A percentile compares a stretch with the other conserved stretches of the same genome.
phyloP scores from a whole-genome alignment of 495 filamentous ascomycete species.

The Podospora conica region DNA sequence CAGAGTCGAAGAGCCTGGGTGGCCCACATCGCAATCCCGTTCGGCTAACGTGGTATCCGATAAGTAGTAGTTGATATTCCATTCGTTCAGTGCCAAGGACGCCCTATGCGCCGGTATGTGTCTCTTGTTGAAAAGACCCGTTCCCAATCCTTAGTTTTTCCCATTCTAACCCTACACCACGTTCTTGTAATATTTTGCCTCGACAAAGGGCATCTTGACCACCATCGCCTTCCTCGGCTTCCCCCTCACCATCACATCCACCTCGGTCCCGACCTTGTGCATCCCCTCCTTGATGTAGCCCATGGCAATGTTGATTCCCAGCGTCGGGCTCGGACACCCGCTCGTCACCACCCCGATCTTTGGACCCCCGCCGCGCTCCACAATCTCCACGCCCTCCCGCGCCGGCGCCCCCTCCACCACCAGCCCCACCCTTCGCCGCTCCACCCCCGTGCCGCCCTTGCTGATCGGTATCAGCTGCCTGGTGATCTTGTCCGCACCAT shows the following conservation, averaged over 20 bases:
- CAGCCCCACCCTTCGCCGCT: slow-evolving; percentile 71
- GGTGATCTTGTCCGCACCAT: slow-evolving; percentile 68
- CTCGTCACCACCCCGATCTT: slow-evolving; percentile 68
- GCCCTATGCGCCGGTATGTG: not conserved
- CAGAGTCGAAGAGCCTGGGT: too few relatives aligned
- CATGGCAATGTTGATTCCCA: slow-evolving; percentile 92
- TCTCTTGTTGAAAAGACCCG: not conserved
- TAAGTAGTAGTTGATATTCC: not conserved
- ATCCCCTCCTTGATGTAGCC: slow-evolving; percentile 78
- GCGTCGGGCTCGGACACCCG: slow-evolving; percentile 79
- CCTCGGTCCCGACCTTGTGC: slow-evolving; percentile 82
- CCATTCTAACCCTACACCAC: not conserved
- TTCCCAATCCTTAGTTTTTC: not conserved
- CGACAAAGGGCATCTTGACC: slow-evolving; percentile 90
- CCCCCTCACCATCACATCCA: slow-evolving; percentile 74
- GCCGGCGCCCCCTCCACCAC: slow-evolving; percentile 82
- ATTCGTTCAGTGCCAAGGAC: not conserved
- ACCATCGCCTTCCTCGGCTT: slow-evolving; percentile 74
- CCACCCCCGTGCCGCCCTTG: slow-evolving; percentile 60
- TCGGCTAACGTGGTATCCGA: not conserved
- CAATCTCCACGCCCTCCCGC: slow-evolving; percentile 78
- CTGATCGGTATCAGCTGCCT: slow-evolving; percentile 61
- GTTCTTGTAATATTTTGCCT: slow-evolving; percentile 64
- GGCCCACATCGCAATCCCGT: not conserved
- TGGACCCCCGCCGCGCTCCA: slow-evolving; percentile 44